Conservation (phyloP, 768 basidiomycete species). For the Rhodotorula toruloides region DNA sequence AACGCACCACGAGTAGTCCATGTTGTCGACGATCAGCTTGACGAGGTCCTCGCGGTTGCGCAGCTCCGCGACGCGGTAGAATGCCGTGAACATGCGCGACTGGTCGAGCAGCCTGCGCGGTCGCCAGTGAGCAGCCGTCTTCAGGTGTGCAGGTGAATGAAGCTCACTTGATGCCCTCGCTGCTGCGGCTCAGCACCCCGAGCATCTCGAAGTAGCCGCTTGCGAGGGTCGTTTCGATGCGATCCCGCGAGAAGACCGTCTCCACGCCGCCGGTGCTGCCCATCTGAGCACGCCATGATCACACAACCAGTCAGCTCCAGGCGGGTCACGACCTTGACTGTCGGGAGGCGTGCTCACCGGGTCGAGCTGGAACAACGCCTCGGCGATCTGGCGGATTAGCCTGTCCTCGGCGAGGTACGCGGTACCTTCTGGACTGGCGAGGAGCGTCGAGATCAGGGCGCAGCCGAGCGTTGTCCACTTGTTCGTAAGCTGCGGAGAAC, state of each 20-base stretch:
- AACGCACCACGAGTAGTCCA: slow-evolving; percentile 61
- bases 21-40: slow-evolving; percentile 78
- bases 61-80: slow-evolving; percentile 90
- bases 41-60: slow-evolving; percentile 86
- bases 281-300: not conserved
- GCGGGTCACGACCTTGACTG: not conserved
- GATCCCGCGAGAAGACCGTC: slow-evolving; percentile 65
- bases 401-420: slow-evolving; percentile 82
- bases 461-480: slow-evolving; percentile 84
- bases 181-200: slow-evolving; percentile 77
- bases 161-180: slow-evolving; percentile 81
- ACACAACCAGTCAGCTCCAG: not conserved
- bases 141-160: not conserved
- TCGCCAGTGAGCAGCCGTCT: not conserved
- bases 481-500: slow-evolving; percentile 57
- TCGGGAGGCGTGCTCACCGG: slow-evolving; percentile 56
- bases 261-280: slow-evolving; percentile 39
- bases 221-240: slow-evolving; percentile 74
- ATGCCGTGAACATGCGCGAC: slow-evolving; percentile 86
- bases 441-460: slow-evolving; percentile 70
- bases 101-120: slow-evolving; percentile 71
- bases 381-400: slow-evolving; percentile 72
- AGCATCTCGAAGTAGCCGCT: slow-evolving; percentile 95
- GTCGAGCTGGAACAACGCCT: slow-evolving; percentile 85
- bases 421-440: slow-evolving; percentile 75